Conservation (phyloP, 108 stramenopile species). For the Chaetoceros tenuissimus region DNA sequence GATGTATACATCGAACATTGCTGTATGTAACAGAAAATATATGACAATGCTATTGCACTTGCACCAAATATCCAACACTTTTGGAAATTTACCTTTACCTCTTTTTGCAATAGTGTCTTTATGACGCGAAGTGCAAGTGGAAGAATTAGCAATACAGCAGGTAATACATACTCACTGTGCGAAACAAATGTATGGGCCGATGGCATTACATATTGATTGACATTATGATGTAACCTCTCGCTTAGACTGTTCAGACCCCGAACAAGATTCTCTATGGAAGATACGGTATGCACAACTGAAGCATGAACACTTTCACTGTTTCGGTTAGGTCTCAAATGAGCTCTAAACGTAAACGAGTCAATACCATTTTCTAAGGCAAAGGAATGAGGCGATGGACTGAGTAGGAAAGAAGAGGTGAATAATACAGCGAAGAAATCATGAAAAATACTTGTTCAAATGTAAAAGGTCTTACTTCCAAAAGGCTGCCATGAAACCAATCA, state of each 20-base stretch:
- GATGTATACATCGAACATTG: background rate
- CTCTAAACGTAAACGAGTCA: slow-evolving; percentile 69
- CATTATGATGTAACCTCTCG: slow-evolving; percentile 83
- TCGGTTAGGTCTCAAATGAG: slow-evolving; percentile 7
- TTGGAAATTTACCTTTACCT: slow-evolving; percentile 32
- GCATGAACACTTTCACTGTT: background rate
- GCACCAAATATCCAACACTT: background rate
- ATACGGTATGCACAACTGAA: slow-evolving; percentile 28
- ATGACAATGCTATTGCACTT: background rate
- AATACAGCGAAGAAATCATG: background rate
- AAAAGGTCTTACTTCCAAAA: slow-evolving; percentile 17
- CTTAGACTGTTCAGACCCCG: slow-evolving; percentile 72
- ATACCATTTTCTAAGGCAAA: slow-evolving; percentile 65
- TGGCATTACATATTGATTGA: slow-evolving; percentile 67
- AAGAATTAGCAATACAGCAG: slow-evolving; percentile 55
- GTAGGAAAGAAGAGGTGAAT: slow-evolving; percentile 11
- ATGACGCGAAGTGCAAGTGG: slow-evolving; percentile 64
- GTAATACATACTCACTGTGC: slow-evolving; percentile 76
- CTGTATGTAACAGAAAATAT: background rate
- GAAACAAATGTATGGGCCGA: slow-evolving; percentile 64
- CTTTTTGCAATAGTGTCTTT: slow-evolving; percentile 37
- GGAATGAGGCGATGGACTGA: slow-evolving; percentile 52
- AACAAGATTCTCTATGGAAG: slow-evolving; percentile 47
- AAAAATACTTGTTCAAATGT: too few relatives aligned
- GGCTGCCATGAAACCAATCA: slow-evolving; percentile 28